Base-by-base conservation (phyloP, 2,329 filamentous ascomycete genomes). In the Cyanodermella asteris region DNA sequence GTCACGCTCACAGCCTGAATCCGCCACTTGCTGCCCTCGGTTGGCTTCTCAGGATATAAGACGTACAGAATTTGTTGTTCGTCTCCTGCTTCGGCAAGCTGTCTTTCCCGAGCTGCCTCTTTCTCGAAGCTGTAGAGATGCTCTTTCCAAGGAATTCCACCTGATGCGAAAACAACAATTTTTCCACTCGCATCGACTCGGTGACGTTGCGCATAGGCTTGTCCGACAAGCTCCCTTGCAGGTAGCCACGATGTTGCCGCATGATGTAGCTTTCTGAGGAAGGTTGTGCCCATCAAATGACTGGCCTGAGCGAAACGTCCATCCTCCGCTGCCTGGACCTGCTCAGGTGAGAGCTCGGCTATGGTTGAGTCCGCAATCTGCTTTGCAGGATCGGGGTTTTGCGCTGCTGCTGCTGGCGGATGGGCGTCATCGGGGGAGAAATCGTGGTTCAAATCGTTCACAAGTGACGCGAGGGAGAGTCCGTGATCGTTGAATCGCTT, bases 111-210 rank as follows among this genome's bases (percentile, higher is more conserved):
- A 61, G n/a, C n/a, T n/a, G n/a, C n/a, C n/a, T n/a, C n/a, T n/a
- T n/a, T 61, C 52, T 97, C 87, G 15, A 94, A 64, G 11, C 64
- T 69, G 54, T 91, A 94, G 11, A 97, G 61, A 48, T 97, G 87
- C 42, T 94, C 84, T 47, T 91, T 87, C 87, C 87, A 94, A 2
- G 84, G 84, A 31, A 84, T 10, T n/a, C 53, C 75, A 30, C 74
- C 70, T 44, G 76, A 70, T 34, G 74, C 64, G 28, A 97, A 62
- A 14, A 93, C 72, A 40, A 94, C 59, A 31, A 94, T 66, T 33
- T 78, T 70, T 28, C 82, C 82, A 35, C 71, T 55, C 7, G 70
- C 42, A 44, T 91, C 76, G 42, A 68, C 64, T 36, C 73, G 56
- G 15, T 51, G 44, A 28, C 84, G 70, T 34, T 62, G 61, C 17